A percentile compares a stretch with the other conserved stretches of the same genome.
Evolutionary conservation across 2,329 filamentous ascomycete species (phyloP).

Genomic region (Elsinoe arachidis): DNA sequence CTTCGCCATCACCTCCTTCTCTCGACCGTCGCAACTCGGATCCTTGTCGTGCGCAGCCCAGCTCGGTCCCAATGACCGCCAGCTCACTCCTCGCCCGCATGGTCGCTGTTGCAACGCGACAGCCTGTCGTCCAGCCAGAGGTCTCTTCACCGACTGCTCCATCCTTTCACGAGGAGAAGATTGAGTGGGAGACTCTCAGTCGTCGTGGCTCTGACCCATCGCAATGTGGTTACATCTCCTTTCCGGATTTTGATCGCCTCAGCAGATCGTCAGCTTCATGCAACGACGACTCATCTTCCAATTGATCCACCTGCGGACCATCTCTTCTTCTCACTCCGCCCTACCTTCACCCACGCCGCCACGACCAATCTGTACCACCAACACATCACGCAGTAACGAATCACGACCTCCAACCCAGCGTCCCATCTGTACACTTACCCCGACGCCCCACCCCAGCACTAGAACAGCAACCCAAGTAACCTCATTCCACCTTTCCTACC

Average conservation of each 20-base stretch:
- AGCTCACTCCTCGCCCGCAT: constrained; percentile 7
- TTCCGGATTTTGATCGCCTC: constrained; percentile 25
- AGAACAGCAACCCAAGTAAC: constrained; percentile 4
- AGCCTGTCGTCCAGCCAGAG: background rate
- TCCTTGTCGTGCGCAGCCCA: constrained; percentile 5
- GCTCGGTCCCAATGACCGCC: background rate
- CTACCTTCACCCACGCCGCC: background rate
- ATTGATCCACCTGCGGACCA: background rate
- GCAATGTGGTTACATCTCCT: constrained; percentile 25
- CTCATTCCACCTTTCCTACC: background rate
- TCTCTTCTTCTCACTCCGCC: background rate
- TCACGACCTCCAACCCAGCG: background rate
- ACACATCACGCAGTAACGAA: constrained; percentile 6
- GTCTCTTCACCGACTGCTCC: background rate
- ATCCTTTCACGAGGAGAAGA: constrained; percentile 11
- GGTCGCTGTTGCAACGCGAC: constrained; percentile 6
- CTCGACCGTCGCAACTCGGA: constrained; percentile 14
- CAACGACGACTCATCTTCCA: background rate
- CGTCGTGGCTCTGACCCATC: constrained; percentile 10
- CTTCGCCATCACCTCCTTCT: constrained; percentile 7
- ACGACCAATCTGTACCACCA: background rate
- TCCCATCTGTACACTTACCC: constrained; percentile 1
- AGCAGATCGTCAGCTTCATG: background rate
- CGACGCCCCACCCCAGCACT: background rate
- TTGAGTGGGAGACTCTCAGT: constrained; percentile 12